Base-by-base conservation (phyloP, 2,329 filamentous ascomycete species). In the Neofusicoccum sp. region DNA sequence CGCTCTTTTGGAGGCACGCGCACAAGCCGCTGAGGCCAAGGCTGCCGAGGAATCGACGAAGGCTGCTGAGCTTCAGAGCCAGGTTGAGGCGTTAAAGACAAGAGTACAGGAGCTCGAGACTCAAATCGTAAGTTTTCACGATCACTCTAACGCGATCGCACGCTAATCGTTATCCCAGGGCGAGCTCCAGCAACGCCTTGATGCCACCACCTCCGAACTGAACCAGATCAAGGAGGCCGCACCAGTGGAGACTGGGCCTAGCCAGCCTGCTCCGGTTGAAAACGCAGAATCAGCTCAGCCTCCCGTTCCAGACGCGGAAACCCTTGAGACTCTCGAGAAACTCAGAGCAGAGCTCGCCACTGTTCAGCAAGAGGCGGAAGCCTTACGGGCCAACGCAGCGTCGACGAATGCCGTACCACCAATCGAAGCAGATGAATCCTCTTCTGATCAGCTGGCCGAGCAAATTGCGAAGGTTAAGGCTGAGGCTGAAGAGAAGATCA, bases 71-170 rank as follows among this genome's bases (percentile, higher is more conserved):
- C 65, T 80, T 30, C 68, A 72, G 60, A 66, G 67, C 4, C 68
- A 80, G 60, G 67, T 75, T 16, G 78, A 84, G 28, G 76, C 76
- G 20, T 81, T 86, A 1, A 84, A 89, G 70, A 24, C n/a, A 14
- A 85, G 82, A 69, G 84, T 88, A 7, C 79, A 82, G 3, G 86
- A 89, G 65, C 82, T 84, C 48, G 87, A 91, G 69, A 77, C 80
- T 12, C 88, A 87, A 72, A 82, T 79, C 30, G 73, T 73, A 71
- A 69, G 74, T 69, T 53, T 58, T 54, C 4, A 4, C 4, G 12
- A 28, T 2, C 3, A 41, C 33, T 9, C n/a, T 6, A 11, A 41
- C 14, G 24, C 4, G 12, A 38, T 12, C 14, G 33, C 3, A 20
- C 20, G 33, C 56, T 59, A 71, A 66, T 71, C 45, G 2, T 34